Evolutionary conservation across 108 stramenopile species (phyloP), one percentile per base, ranked within the genome.

Genomic region (Skeletonema menzelii): DNA sequence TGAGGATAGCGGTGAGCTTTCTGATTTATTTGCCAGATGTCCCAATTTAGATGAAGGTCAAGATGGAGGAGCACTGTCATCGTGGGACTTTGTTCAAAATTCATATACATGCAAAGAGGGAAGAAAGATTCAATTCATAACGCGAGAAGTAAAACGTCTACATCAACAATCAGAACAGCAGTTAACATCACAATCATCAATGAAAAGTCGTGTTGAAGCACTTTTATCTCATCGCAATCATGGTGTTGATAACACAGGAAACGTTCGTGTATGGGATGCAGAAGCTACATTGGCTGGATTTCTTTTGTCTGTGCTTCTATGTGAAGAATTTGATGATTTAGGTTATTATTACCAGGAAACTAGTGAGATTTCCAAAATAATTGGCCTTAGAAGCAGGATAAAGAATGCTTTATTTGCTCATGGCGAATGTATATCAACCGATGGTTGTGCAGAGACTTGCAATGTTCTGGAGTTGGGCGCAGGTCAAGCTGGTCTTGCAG

Each of bases 191-290:
- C 27, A 42, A 7, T 65, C 42, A 12, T 61, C 71, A 40, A 53
- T 72, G 44, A 61, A 53, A 55, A 34, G 22, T 15, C 28, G 71
- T 35, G 34, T 72, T 12, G 71, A 72, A 37, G 65, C 70, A 22
- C 57, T 79, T 49, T 19, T 79, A 32, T 79, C 77, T 53, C 90
- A 91, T 70, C 77, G 85, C 13, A 67, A 57, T 38, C 32, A 73
- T 57, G 89, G 86, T 10, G 87, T 91, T 5, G 93, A 94, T 65
- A 91, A 94, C 72, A 91, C 90, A 0, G 90, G 89, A 17, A 90
- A 94, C 55, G 77, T 88, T 17, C 71, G 93, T 59, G 88, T 94
- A 12, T 94, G 93, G 93, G 93, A 94, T 83, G 83, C 79, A 2
- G 92, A 93, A 71, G 67, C 56, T 5, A 88, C 88, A 0, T 74